Evolutionary conservation across 164 flowering plant genomes (phyloP).

Genomic region (Dillenia suffruticosa): DNA sequence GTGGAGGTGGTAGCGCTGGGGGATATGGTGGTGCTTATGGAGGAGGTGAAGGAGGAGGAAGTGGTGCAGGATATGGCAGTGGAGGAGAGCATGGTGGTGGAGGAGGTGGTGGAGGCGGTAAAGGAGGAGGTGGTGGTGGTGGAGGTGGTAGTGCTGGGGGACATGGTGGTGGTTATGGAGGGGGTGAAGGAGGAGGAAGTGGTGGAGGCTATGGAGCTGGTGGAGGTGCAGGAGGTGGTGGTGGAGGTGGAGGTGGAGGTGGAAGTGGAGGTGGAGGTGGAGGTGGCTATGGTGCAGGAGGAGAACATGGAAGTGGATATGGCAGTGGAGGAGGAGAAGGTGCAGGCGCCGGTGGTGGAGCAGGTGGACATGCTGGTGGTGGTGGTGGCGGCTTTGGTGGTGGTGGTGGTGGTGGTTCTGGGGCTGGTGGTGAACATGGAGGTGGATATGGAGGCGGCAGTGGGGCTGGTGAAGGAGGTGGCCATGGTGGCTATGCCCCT

Average conservation of each 20-base stretch:
- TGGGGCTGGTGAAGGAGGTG: slow-evolving; percentile 15
- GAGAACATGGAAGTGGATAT: slow-evolving; percentile 1
- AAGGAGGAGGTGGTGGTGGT: slow-evolving; percentile 27
- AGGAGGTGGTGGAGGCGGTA: slow-evolving; percentile 33
- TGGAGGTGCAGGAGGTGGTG: slow-evolving; percentile 18
- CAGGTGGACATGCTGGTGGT: slow-evolving; percentile 9
- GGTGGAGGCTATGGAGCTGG: slow-evolving; percentile 17
- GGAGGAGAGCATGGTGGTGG: slow-evolving; percentile 31
- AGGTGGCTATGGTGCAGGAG: slow-evolving; percentile 24
- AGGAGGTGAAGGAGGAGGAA: slow-evolving; percentile 20
- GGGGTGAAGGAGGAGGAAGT: slow-evolving; percentile 4
- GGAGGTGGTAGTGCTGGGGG: slow-evolving; percentile 20
- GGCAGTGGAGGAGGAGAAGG: slow-evolving; percentile 12
- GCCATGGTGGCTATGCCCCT: slow-evolving; percentile 1
- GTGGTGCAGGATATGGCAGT: slow-evolving; percentile 23
- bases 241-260: slow-evolving; percentile 18
- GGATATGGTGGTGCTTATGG: slow-evolving; percentile 27
- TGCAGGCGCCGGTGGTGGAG: slow-evolving; percentile 10
- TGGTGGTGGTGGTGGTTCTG: slow-evolving; percentile 17
- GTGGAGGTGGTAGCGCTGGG: slow-evolving; percentile 24
- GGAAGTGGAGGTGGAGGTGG: slow-evolving; percentile 26
- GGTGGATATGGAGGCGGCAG: slow-evolving; percentile 13
- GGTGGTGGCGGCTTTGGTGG: slow-evolving; percentile 22
- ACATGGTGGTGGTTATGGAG: slow-evolving; percentile 7
- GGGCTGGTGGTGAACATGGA: slow-evolving; percentile 10